Conservation (phyloP, 2,329 filamentous ascomycete genomes). For the Xylaria sp. region DNA sequence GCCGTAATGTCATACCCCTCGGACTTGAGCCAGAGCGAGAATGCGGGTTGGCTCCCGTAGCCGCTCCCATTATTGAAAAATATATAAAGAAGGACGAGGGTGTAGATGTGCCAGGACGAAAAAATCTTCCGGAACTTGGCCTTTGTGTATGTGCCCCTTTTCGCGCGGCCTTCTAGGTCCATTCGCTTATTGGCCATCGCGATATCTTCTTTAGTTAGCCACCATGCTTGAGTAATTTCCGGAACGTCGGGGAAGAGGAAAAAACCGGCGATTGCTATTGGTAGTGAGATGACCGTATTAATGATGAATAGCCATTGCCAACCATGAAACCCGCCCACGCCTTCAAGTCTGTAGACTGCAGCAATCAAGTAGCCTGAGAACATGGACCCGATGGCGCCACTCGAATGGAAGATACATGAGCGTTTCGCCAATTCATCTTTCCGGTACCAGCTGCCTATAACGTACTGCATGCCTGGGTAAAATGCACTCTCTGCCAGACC, state of each 20-base stretch:
- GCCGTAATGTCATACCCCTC: slow-evolving; percentile 54
- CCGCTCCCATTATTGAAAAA: slow-evolving; percentile 70
- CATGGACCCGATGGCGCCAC: slow-evolving; percentile 47
- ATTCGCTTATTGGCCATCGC: slow-evolving; percentile 54
- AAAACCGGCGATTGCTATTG: slow-evolving; percentile 61
- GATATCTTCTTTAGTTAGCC: slow-evolving; percentile 53
- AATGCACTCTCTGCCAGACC: slow-evolving; percentile 48
- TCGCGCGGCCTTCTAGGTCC: slow-evolving; percentile 57
- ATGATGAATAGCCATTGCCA: slow-evolving; percentile 68
- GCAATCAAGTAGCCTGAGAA: slow-evolving; percentile 66
- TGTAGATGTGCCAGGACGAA: slow-evolving; percentile 71
- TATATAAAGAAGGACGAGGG: slow-evolving; percentile 67
- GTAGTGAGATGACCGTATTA: slow-evolving; percentile 63
- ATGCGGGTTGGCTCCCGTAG: slow-evolving; percentile 62
- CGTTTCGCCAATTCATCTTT: slow-evolving; percentile 59
- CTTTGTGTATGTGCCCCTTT: slow-evolving; percentile 53
- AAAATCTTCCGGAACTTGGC: slow-evolving; percentile 70
- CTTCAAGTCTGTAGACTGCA: slow-evolving; percentile 60
- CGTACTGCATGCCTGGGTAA: slow-evolving; percentile 50
- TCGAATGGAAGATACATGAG: slow-evolving; percentile 52
- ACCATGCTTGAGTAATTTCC: slow-evolving; percentile 53
- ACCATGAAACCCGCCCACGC: slow-evolving; percentile 58
- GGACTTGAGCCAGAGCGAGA: slow-evolving; percentile 60
- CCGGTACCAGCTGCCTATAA: slow-evolving; percentile 53
- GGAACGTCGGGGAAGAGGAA: slow-evolving; percentile 56